Conservation (phyloP, 2,329 filamentous ascomycete species). For the Mycosphaerella arachidis region DNA sequence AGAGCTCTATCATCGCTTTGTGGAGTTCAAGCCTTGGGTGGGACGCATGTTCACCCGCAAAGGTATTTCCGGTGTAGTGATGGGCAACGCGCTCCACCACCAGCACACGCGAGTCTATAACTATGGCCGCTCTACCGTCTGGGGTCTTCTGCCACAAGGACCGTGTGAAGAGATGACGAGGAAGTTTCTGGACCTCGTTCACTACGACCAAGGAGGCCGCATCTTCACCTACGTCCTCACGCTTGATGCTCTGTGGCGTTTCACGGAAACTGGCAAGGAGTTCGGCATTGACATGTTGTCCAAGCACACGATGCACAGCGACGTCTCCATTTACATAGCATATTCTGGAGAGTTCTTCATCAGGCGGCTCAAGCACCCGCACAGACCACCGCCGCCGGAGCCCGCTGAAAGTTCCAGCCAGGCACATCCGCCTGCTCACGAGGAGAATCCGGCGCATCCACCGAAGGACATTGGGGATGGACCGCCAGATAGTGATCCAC, state of each 20-base stretch:
- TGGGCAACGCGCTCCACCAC: conserved; percentile 83
- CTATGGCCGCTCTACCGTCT: conserved; percentile 70
- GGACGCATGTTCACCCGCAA: conserved; percentile 79
- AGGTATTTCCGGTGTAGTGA: conserved; percentile 71
- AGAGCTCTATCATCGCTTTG: conserved; percentile 81
- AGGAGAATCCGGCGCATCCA: conserved; percentile 48
- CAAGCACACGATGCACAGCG: conserved; percentile 96
- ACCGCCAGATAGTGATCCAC: conserved; percentile 40
- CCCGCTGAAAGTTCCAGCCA: conserved; percentile 43
- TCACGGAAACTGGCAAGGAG: conserved; percentile 93
- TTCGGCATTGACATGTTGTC: conserved; percentile 89
- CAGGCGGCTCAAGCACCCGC: conserved; percentile 57
- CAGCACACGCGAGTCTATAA: conserved; percentile 89
- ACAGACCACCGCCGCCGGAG: conserved; percentile 38
- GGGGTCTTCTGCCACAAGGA: conserved; percentile 56
- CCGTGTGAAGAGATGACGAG: conserved; percentile 67
- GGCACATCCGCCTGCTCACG: conserved; percentile 38
- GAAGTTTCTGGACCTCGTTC: conserved; percentile 79
- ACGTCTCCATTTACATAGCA: conserved; percentile 86
- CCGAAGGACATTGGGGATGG: conserved; percentile 46
- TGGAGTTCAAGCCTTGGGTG: conserved; percentile 88
- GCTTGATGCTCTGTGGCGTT: conserved; percentile 78
- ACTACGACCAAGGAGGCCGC: conserved; percentile 79
- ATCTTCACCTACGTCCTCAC: conserved; percentile 92
- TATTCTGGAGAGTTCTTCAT: conserved; percentile 93